These are phyloP conservation scores for Takakia lepidozioides DNA, from an alignment of 225 moss, liverwort and hornwort genomes.

Conservation along the genomic window DNA sequence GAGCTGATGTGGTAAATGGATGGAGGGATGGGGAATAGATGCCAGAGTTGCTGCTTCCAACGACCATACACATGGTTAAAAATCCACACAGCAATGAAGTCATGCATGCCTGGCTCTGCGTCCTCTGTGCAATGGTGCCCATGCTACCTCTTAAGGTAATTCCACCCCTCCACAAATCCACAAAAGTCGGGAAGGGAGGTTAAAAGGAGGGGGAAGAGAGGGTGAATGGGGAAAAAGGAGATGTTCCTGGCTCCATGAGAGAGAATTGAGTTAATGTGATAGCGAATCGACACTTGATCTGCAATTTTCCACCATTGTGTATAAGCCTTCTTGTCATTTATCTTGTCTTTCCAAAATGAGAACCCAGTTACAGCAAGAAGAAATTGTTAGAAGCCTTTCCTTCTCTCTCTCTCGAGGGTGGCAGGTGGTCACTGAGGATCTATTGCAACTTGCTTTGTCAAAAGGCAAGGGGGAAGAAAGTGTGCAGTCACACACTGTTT, in stretches of 20 bases:
- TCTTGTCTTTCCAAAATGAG: too few species aligned
- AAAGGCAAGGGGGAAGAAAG: slow-evolving; percentile 86
- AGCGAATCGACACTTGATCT: too few species aligned
- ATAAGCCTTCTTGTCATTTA: too few species aligned
- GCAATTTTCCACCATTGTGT: background rate
- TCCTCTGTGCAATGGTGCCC: slow-evolving; percentile 58
- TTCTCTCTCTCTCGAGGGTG: background rate
- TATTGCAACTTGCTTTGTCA: slow-evolving; percentile 70
- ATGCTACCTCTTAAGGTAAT: slow-evolving; percentile 65
- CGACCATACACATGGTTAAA: slow-evolving; percentile 61
- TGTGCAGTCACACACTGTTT: slow-evolving; percentile 64
- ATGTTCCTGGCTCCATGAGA: too few species aligned
- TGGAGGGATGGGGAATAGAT: slow-evolving; percentile 47
- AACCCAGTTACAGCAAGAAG: too few species aligned
- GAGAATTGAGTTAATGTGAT: too few species aligned
- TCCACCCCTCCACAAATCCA: background rate
- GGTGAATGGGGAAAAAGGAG: too few species aligned
- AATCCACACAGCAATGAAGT: slow-evolving; percentile 64
- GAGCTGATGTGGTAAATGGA: slow-evolving; percentile 31
- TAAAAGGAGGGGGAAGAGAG: too few species aligned
- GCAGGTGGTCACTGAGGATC: slow-evolving; percentile 68
- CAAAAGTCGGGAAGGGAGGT: too few species aligned
- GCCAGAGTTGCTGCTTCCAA: slow-evolving; percentile 62
- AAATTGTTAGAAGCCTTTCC: too few species aligned
- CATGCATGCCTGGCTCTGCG: slow-evolving; percentile 61